A percentile compares a stretch with the other conserved stretches of the same genome.
Evolutionary conservation across 768 basidiomycete genomes (phyloP).

Genomic region (Russula virescens): DNA sequence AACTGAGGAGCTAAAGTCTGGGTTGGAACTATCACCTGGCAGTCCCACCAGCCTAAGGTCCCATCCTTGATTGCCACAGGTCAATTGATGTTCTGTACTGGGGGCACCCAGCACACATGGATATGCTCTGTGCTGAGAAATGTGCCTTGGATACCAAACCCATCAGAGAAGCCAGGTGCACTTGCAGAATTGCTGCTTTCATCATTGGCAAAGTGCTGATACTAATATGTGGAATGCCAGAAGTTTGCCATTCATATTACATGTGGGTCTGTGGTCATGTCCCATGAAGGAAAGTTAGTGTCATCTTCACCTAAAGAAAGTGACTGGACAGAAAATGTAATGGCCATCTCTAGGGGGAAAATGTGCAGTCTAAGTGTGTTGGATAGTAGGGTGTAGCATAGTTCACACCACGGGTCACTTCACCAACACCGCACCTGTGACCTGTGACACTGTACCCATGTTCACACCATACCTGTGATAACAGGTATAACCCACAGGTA

Average conservation of each 20-base stretch:
- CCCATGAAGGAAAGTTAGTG: constrained; percentile 57
- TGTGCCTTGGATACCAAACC: constrained; percentile 65
- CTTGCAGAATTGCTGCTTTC: constrained; percentile 71
- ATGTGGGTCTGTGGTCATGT: constrained; percentile 69
- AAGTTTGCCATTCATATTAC: constrained; percentile 51
- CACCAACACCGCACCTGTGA: no score
- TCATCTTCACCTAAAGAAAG: constrained; percentile 66
- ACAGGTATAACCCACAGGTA: no score
- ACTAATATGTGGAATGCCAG: constrained; percentile 50
- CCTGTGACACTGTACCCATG: no score
- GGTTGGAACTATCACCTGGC: no score
- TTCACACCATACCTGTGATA: no score
- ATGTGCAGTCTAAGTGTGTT: constrained; percentile 71
- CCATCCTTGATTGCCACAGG: no score
- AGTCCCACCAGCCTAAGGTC: no score
- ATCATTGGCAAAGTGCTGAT: constrained; percentile 72
- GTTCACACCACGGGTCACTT: no score
- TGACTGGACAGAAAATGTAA: constrained; percentile 61
- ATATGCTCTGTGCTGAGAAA: constrained; percentile 74
- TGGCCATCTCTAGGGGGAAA: constrained; percentile 48
- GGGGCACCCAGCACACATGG: constrained; percentile 65
- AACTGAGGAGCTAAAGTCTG: no score
- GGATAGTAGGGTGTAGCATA: no score
- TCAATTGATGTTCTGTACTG: constrained; percentile 39
- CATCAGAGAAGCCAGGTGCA: constrained; percentile 49